These are phyloP conservation scores for Suillus decipiens DNA, from an alignment of 768 basidiomycete genomes.

Conservation along the genomic window DNA sequence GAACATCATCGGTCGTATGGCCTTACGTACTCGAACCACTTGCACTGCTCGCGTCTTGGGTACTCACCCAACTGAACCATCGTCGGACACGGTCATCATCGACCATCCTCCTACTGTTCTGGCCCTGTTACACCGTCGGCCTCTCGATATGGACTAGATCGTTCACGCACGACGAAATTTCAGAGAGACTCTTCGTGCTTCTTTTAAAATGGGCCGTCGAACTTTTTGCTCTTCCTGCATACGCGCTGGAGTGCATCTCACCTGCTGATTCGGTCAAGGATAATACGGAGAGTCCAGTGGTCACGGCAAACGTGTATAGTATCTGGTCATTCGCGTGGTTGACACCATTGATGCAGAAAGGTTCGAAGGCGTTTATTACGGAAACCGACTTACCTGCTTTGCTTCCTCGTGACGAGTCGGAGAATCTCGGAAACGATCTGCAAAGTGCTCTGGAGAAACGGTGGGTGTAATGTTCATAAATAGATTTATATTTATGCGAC, in stretches of 20 bases:
- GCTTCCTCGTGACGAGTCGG: constrained; percentile 65
- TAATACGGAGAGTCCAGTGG: constrained; percentile 62
- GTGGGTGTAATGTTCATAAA: constrained; percentile 39
- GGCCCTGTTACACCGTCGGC: constrained; percentile 63
- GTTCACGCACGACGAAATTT: constrained; percentile 32
- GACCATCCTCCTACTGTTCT: constrained; percentile 75
- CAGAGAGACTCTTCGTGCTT: constrained; percentile 38
- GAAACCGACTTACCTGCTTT: constrained; percentile 86
- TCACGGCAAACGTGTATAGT: constrained; percentile 81
- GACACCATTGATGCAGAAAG: constrained; percentile 75
- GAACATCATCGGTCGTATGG: constrained; percentile 45
- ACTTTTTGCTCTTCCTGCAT: constrained; percentile 52
- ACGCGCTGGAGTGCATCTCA: constrained; percentile 69
- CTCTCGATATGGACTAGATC: constrained; percentile 66
- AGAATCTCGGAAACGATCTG: constrained; percentile 63
- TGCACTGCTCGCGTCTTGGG: constrained; percentile 47
- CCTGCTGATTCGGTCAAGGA: constrained; percentile 52
- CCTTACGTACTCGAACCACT: constrained; percentile 61
- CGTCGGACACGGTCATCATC: constrained; percentile 71
- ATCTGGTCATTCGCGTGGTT: constrained; percentile 88
- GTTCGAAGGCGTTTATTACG: constrained; percentile 64
- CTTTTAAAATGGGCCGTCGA: constrained; percentile 45
- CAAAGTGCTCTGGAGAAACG: constrained; percentile 62
- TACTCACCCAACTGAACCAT: constrained; percentile 69
- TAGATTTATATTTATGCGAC: background rate